Conservation (phyloP, 2,329 filamentous ascomycete species). For the Drechslerella coelobrocha region DNA sequence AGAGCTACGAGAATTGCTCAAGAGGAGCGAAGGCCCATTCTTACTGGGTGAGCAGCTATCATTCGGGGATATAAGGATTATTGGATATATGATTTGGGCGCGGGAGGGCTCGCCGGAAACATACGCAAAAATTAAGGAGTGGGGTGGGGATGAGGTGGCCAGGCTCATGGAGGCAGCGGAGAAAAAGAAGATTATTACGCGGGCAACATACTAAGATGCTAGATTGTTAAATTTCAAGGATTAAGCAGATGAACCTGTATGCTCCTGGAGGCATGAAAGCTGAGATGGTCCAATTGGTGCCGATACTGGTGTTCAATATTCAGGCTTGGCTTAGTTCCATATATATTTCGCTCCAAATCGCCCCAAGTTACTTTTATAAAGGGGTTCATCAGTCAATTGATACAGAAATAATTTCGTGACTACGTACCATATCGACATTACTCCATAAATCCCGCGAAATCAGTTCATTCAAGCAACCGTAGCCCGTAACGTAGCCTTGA, state of each 20-base stretch:
- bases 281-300: too few species aligned
- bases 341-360: too few species aligned
- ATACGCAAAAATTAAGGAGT: constrained; percentile 26
- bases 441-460: too few species aligned
- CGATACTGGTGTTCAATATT: too few species aligned
- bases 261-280: neutral
- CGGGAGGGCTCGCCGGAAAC: constrained; percentile 8
- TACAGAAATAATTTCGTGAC: too few species aligned
- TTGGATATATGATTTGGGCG: constrained; percentile 34
- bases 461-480: too few species aligned
- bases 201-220: constrained; percentile 14
- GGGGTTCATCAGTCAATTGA: too few species aligned
- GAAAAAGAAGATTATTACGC: constrained; percentile 15
- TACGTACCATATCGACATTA: too few species aligned
- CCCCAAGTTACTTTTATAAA: too few species aligned
- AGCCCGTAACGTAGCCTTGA: too few species aligned
- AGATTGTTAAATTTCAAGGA: neutral
- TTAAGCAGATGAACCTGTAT: neutral
- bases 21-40: constrained; percentile 56
- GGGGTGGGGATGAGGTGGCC: constrained; percentile 35
- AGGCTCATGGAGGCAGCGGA: constrained; percentile 26
- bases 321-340: too few species aligned
- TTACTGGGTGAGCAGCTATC: constrained; percentile 57
- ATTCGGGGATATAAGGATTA: constrained; percentile 61
- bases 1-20: constrained; percentile 57